Evolutionary conservation across 371 early-diverging fungal genomes (phyloP).

Genomic region (Mortierella sp.): DNA sequence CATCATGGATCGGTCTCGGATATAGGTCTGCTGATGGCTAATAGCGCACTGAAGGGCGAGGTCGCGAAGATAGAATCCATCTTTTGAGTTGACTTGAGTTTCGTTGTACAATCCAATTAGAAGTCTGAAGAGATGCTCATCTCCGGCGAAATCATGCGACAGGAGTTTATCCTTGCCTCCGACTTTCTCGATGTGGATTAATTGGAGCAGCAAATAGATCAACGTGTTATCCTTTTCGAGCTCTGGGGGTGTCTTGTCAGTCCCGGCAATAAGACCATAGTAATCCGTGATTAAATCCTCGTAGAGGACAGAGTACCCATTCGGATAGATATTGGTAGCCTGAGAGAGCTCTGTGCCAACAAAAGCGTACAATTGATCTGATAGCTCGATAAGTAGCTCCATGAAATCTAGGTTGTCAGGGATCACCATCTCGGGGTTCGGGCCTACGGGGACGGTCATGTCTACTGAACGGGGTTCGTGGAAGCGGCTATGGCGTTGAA

Average conservation of each 20-base stretch:
- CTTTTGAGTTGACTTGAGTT: constrained; percentile 77
- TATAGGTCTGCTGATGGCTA: constrained; percentile 72
- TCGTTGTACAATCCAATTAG: constrained; percentile 81
- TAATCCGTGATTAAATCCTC: constrained; percentile 75
- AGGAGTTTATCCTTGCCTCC: constrained; percentile 63
- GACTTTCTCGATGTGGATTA: constrained; percentile 77
- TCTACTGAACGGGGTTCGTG: constrained; percentile 52
- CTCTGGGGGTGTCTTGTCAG: constrained; percentile 45
- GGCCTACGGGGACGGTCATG: constrained; percentile 22
- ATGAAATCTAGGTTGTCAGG: constrained; percentile 78
- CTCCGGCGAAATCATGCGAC: constrained; percentile 75
- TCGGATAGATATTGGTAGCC: constrained; percentile 41
- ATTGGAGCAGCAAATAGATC: constrained; percentile 80
- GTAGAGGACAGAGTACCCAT: constrained; percentile 60
- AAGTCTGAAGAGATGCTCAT: constrained; percentile 79
- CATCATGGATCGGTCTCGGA: constrained; percentile 77
- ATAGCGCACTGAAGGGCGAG: constrained; percentile 82
- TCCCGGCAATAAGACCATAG: constrained; percentile 64
- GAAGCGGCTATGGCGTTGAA: constrained; percentile 72
- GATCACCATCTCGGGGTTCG: constrained; percentile 68
- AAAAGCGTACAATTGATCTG: constrained; percentile 85
- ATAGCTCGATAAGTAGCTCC: constrained; percentile 82
- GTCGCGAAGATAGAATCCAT: constrained; percentile 83
- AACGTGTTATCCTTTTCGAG: constrained; percentile 80
- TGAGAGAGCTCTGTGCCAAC: constrained; percentile 69